A percentile compares a stretch with the other conserved stretches of the same genome.
Evolutionary conservation across 2,329 filamentous ascomycete genomes (phyloP).

Genomic region (Aspergillus novofumigatus): DNA sequence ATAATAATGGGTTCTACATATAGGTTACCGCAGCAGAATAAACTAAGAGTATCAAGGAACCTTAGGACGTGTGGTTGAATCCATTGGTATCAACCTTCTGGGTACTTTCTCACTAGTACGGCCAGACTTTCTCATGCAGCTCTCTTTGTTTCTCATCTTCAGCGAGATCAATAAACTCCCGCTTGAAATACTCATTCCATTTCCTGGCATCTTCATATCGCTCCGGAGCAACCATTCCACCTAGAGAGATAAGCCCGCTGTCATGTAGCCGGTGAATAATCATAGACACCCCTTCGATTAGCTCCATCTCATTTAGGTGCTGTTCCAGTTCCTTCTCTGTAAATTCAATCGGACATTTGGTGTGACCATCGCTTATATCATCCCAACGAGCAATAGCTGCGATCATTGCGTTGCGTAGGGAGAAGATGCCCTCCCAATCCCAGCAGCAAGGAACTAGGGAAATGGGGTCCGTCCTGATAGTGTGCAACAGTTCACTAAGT

Average conservation of each 20-base stretch:
- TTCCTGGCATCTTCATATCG: conserved; percentile 13
- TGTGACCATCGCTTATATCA: conserved; percentile 1
- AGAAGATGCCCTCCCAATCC: conserved; percentile 17
- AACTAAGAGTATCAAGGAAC: too few species aligned
- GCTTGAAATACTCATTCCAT: conserved; percentile 8
- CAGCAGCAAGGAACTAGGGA: conserved; percentile 12
- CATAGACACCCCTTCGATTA: conserved; percentile 12
- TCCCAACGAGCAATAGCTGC: conserved; percentile 11
- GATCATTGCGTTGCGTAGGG: conserved; percentile 15
- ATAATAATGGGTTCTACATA: too few species aligned
- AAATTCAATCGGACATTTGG: conserved; percentile 10
- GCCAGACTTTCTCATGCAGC: conserved; percentile 16
- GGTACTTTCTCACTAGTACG: conserved; percentile 2
- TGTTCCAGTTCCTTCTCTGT: conserved; percentile 7
- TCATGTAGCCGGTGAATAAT: conserved; percentile 15
- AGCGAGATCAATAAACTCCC: conserved; percentile 13
- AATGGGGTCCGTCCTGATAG: conserved; percentile 5
- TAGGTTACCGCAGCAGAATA: too few species aligned
- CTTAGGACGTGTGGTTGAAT: too few species aligned
- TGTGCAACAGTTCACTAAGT: conserved; percentile 4
- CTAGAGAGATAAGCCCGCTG: conserved; percentile 12
- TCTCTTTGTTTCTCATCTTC: conserved; percentile 9
- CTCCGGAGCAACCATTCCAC: conserved; percentile 14
- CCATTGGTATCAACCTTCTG: too few species aligned
- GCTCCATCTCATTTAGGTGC: conserved; percentile 12